Base-by-base conservation (phyloP, 1,139 yeast genomes). In the Kodamaea sp. region DNA sequence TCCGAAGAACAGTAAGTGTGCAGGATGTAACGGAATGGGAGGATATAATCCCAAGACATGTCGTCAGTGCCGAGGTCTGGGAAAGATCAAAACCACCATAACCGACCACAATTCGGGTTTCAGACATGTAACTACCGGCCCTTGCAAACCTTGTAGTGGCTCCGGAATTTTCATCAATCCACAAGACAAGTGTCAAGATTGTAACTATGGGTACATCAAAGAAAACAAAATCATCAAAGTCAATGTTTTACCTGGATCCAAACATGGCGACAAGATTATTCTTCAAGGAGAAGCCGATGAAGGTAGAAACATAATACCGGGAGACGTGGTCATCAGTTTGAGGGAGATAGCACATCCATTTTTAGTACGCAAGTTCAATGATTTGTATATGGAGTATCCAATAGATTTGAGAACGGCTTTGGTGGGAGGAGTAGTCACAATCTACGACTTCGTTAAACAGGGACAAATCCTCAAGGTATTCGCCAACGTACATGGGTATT, bases 241-340 rank as follows among this genome's bases (percentile, higher is more conserved):
- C 5, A 59, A 61, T 15, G 64, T 79, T 2, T 63, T 69, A 16
- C 78, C 80, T 3, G 88, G 88, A 1, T 61, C 76, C 23, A 55
- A 55, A 28, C 55, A 71, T 32, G 80, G 80, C 1, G 78, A 77
- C 41, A 60, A 64, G 33, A 69, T 80, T 15, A 59, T 77, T 1
- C 55, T 80, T 13, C 64, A 69, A 15, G 76, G 80, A 3, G 82
- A 76, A 44, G 85, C 81, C 0, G 89, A 83, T 46, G 84, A 81
- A 51, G 83, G 81, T 0, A 59, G 73, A 22, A 68, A 71, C 42
- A 61, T 78, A 2, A 59, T 73, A 1, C 85, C 89, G 0, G 90
- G 90, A 3, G 86, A 83, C 52, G 81, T 83, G 7, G 59, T 81
- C 2, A 73, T 83, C 4, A 5, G 53, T 66, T 43, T 70, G 27